phyloP scores from a whole-genome alignment of 257 asterid genomes.

The Plantago ovata region DNA sequence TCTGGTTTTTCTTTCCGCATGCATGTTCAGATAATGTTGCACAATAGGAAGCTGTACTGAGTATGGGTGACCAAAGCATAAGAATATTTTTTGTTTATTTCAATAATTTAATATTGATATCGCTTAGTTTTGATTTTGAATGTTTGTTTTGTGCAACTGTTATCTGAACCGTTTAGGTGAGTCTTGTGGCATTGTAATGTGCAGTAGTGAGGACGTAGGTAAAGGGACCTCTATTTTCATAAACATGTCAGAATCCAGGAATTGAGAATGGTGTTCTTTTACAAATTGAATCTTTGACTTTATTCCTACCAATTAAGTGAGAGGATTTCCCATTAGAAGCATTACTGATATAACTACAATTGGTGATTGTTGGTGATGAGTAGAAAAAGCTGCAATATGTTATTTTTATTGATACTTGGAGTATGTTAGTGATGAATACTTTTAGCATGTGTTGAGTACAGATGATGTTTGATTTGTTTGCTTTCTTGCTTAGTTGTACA shows the following conservation, averaged over 20 bases:
- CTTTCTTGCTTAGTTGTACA: slow-evolving; percentile 6
- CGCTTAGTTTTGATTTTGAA: not conserved
- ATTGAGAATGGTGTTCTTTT: slow-evolving; percentile 5
- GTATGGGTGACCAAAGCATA: not conserved
- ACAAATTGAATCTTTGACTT: slow-evolving; percentile 5
- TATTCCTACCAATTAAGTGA: slow-evolving; percentile 1
- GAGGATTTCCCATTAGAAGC: slow-evolving; percentile 11
- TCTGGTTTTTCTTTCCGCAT: slow-evolving; percentile 7
- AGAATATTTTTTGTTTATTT: not conserved
- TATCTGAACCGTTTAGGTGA: slow-evolving; percentile 4
- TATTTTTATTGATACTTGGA: slow-evolving; percentile 16
- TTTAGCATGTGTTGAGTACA: slow-evolving; percentile 16
- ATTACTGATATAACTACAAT: slow-evolving; percentile 7
- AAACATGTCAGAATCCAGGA: no score
- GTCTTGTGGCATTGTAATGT: not conserved
- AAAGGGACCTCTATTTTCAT: no score
- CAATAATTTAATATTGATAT: not conserved
- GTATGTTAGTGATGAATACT: slow-evolving; percentile 15
- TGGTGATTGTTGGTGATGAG: slow-evolving; percentile 9
- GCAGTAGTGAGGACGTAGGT: not conserved
- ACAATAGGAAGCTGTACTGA: slow-evolving; percentile 17
- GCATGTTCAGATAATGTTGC: slow-evolving; percentile 18
- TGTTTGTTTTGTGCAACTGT: not conserved
- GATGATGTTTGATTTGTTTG: slow-evolving; percentile 15
- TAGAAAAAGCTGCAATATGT: slow-evolving; percentile 10